phyloP scores from a whole-genome alignment of 2,329 filamentous ascomycete species.

The Xylaria polymorpha region DNA sequence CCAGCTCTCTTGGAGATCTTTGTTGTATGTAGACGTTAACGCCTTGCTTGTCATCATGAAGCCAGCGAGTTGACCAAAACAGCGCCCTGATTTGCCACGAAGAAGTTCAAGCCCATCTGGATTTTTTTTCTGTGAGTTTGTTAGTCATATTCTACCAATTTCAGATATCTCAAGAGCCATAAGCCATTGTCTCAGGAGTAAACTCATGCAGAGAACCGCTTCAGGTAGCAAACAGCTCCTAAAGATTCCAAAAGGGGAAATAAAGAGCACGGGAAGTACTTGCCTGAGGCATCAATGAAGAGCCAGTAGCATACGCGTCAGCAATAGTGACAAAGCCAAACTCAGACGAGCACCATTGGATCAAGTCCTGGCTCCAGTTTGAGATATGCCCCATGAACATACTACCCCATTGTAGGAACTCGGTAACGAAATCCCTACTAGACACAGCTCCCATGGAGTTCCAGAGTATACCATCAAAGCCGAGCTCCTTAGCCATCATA shows the following conservation, averaged over 20 bases:
- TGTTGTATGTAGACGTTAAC: slow-evolving; percentile 77
- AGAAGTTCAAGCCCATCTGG: slow-evolving; percentile 1
- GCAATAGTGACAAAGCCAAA: not conserved
- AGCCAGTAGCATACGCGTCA: not conserved
- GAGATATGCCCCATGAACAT: slow-evolving; percentile 40
- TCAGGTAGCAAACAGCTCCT: slow-evolving; percentile 19
- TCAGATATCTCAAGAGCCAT: slow-evolving; percentile 20
- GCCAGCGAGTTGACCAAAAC: slow-evolving; percentile 68
- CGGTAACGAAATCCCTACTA: slow-evolving; percentile 82
- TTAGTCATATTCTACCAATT: slow-evolving; percentile 23
- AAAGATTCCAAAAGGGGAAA: slow-evolving; percentile 22
- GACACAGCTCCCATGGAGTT: slow-evolving; percentile 72
- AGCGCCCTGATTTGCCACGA: slow-evolving; percentile 63
- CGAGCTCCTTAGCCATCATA: slow-evolving; percentile 77
- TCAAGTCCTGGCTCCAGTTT: slow-evolving; percentile 1
- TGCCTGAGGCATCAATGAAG: slow-evolving; percentile 8
- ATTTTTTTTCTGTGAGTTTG: slow-evolving; percentile 50
- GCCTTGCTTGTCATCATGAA: slow-evolving; percentile 65
- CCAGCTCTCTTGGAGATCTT: slow-evolving; percentile 89
- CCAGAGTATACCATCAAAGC: slow-evolving; percentile 73
- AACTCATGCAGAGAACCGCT: slow-evolving; percentile 18
- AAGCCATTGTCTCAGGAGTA: slow-evolving; percentile 15
- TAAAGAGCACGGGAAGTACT: slow-evolving; percentile 20
- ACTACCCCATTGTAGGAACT: not conserved
- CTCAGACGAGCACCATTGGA: not conserved